Conservation (phyloP, 176 grass and related monocot genomes). For the Bromus sterilis region DNA sequence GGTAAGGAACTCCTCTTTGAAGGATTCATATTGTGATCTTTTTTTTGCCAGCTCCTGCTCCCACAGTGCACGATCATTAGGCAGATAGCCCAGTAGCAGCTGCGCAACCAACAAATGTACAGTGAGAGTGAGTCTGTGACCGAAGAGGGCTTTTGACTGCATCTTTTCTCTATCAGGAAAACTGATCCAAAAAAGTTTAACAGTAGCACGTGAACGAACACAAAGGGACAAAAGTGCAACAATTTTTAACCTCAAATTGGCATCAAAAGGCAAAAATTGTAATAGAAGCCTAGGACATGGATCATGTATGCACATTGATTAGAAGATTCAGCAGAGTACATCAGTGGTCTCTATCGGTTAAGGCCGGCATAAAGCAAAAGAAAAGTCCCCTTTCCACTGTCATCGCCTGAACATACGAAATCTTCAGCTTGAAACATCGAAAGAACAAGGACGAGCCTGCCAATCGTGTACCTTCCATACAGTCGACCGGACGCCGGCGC, state of each 20-base stretch:
- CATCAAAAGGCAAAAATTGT: constrained; percentile 3
- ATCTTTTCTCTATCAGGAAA: constrained; percentile 9
- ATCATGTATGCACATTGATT: background rate
- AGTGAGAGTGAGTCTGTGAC: constrained; percentile 20
- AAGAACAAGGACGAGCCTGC: background rate
- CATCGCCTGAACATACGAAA: background rate
- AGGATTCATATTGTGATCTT: constrained; percentile 50
- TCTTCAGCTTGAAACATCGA: background rate
- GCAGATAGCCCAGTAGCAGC: constrained; percentile 81
- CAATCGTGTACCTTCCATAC: constrained; percentile 69
- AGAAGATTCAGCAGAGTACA: background rate
- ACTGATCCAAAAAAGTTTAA: background rate
- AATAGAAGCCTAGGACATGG: background rate
- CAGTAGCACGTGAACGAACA: background rate
- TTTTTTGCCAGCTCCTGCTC: constrained; percentile 60
- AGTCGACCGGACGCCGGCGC: constrained; percentile 55
- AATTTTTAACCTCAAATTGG: background rate
- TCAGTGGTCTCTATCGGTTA: background rate
- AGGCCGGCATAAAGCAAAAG: background rate
- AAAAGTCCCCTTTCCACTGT: background rate
- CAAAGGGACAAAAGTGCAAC: background rate
- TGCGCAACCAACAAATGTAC: constrained; percentile 28
- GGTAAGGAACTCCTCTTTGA: constrained; percentile 74
- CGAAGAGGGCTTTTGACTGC: constrained; percentile 4
- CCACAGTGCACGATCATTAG: constrained; percentile 60